phyloP scores from a whole-genome alignment of 495 filamentous ascomycete genomes.

The Thozetella sp. region DNA sequence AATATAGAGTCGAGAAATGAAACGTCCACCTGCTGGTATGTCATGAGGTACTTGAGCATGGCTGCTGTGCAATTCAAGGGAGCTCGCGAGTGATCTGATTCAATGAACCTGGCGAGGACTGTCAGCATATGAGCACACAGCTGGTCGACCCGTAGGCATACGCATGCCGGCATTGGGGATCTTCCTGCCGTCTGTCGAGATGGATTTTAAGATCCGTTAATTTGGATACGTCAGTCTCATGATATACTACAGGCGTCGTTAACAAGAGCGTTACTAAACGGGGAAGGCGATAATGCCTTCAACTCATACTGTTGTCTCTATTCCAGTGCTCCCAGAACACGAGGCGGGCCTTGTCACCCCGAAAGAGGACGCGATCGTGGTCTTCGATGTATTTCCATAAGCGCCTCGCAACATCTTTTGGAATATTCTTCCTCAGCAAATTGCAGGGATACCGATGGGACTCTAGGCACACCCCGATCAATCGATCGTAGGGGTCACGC shows the following conservation, averaged over 20 bases:
- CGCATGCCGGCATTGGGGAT: background rate
- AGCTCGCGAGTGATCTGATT: constrained; percentile 27
- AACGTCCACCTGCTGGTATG: constrained; percentile 42
- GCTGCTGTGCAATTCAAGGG: constrained; percentile 20
- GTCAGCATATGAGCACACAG: background rate
- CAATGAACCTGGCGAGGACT: constrained; percentile 25
- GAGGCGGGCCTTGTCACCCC: background rate
- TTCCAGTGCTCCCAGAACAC: background rate
- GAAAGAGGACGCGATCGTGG: background rate
- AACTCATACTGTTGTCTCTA: background rate
- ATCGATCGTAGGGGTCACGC: too few species aligned
- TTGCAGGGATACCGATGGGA: too few species aligned
- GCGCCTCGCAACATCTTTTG: too few species aligned
- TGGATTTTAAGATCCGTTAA: background rate
- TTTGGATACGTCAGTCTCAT: background rate
- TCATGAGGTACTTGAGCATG: constrained; percentile 32
- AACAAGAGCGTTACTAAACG: background rate
- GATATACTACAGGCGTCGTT: background rate
- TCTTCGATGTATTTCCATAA: background rate
- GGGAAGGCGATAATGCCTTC: background rate
- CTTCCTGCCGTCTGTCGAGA: background rate
- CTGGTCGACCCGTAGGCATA: background rate
- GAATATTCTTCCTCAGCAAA: too few species aligned
- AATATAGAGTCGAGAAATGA: constrained; percentile 43
- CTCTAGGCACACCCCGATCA: too few species aligned